A percentile compares a stretch with the other conserved stretches of the same genome.
Conservation (phyloP, 441 rosid species). For the Geranium incanum region DNA sequence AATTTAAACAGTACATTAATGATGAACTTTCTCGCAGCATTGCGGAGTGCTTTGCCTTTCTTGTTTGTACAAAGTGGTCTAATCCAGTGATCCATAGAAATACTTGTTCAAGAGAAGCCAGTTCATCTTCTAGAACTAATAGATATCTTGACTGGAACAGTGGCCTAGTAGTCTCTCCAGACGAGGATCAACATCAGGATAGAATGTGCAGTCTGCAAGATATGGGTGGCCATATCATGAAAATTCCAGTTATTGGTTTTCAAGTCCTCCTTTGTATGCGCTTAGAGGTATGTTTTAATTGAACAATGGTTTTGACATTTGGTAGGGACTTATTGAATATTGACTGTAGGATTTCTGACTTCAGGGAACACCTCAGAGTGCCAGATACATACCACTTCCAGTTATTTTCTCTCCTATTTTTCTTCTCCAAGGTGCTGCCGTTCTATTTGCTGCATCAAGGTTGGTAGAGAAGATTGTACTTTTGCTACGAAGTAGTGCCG, state of each 20-base stretch:
- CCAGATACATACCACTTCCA: conserved; percentile 73
- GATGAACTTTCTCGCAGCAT: conserved; percentile 44
- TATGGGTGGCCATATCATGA: conserved; percentile 91
- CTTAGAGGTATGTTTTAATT: conserved; percentile 55
- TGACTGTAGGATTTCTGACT: conserved; percentile 25
- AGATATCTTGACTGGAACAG: conserved; percentile 78
- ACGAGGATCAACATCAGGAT: conserved; percentile 50
- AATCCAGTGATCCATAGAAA: conserved; percentile 83
- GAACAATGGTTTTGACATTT: conserved; percentile 14
- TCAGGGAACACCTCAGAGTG: conserved; percentile 84
- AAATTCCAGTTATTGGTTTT: conserved; percentile 69
- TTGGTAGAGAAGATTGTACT: conserved; percentile 64
- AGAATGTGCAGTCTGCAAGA: conserved; percentile 69
- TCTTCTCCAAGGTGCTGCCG: conserved; percentile 73
- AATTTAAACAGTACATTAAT: conserved; percentile 1
- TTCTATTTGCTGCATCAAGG: conserved; percentile 66
- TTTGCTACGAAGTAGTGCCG: conserved; percentile 50
- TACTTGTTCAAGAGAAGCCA: conserved; percentile 39
- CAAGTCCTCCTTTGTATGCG: conserved; percentile 90
- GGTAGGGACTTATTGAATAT: conserved; percentile 10
- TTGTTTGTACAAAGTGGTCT: conserved; percentile 92
- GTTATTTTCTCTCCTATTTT: conserved; percentile 82
- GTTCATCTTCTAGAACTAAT: conserved; percentile 53
- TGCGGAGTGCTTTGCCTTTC: conserved; percentile 93
- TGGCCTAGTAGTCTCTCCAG: conserved; percentile 49